Evolutionary conservation across 306 rosid genomes (phyloP).

Genomic region (Crotalaria pallida): DNA sequence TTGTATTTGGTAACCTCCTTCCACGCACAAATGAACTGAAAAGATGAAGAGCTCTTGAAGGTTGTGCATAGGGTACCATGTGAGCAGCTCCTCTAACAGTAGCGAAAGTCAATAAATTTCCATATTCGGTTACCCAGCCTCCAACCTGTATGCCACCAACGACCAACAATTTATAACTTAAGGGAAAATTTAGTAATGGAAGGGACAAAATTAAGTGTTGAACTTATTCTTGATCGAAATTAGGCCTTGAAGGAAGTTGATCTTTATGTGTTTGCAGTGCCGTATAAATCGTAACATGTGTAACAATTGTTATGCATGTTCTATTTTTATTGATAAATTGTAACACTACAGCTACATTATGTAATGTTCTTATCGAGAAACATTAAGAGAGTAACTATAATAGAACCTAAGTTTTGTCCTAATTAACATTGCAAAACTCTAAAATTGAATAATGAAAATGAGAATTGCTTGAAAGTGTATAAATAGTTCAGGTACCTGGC

Average conservation of each 20-base stretch:
- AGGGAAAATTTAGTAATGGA: background rate
- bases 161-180: background rate
- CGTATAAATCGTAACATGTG: too few species aligned
- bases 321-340: too few species aligned
- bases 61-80: constrained; percentile 87
- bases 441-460: background rate
- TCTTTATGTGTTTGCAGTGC: too few species aligned
- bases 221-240: too few species aligned
- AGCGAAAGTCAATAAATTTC: constrained; percentile 63
- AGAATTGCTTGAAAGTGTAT: background rate
- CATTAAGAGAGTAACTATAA: too few species aligned
- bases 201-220: too few species aligned
- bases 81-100: constrained; percentile 83
- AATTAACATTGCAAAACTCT: background rate
- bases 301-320: too few species aligned
- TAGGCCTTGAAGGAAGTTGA: too few species aligned
- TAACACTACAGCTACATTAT: too few species aligned
- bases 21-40: constrained; percentile 65
- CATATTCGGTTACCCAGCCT: constrained; percentile 80
- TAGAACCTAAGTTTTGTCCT: too few species aligned
- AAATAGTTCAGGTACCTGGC: constrained; percentile 44
- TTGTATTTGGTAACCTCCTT: constrained; percentile 58
- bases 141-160: constrained; percentile 38
- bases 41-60: constrained; percentile 69
- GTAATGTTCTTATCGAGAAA: too few species aligned